A percentile compares a stretch with the other conserved stretches of the same genome.
phyloP scores from a whole-genome alignment of 495 filamentous ascomycete species.

The Xylaria castorea region DNA sequence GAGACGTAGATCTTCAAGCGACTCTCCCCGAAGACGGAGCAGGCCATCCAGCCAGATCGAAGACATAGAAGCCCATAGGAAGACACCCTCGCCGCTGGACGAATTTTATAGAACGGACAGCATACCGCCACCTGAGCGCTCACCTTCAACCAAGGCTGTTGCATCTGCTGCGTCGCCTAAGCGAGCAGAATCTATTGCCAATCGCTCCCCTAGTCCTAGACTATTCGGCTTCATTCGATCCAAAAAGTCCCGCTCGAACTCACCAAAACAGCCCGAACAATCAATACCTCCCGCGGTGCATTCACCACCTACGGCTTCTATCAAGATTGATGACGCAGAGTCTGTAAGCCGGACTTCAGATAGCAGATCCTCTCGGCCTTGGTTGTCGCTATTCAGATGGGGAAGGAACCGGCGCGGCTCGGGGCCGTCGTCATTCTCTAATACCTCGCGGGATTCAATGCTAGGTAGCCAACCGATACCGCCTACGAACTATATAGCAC shows the following conservation, averaged over 20 bases:
- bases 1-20: constrained; percentile 44
- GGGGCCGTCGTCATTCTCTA: constrained; percentile 73
- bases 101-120: constrained; percentile 52
- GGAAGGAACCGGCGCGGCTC: constrained; percentile 63
- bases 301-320: constrained; percentile 41
- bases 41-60: constrained; percentile 25
- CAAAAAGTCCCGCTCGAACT: constrained; percentile 49
- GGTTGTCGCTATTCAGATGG: constrained; percentile 80
- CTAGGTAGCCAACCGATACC: constrained; percentile 44
- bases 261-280: constrained; percentile 33
- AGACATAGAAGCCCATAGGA: constrained; percentile 29
- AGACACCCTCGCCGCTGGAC: constrained; percentile 37
- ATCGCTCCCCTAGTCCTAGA: constrained; percentile 35
- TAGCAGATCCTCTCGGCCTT: constrained; percentile 53
- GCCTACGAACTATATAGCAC: constrained; percentile 38
- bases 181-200: constrained; percentile 23
- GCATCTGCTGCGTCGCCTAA: constrained; percentile 22
- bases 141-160: constrained; percentile 28
- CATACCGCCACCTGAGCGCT: constrained; percentile 34
- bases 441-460: constrained; percentile 84
- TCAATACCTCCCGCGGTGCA: constrained; percentile 28
- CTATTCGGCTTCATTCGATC: constrained; percentile 44
- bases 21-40: constrained; percentile 33
- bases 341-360: constrained; percentile 47
- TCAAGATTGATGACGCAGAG: constrained; percentile 47